Evolutionary conservation across 2,329 filamentous ascomycete genomes (phyloP).

Genomic region (Chaetomium sp.): DNA sequence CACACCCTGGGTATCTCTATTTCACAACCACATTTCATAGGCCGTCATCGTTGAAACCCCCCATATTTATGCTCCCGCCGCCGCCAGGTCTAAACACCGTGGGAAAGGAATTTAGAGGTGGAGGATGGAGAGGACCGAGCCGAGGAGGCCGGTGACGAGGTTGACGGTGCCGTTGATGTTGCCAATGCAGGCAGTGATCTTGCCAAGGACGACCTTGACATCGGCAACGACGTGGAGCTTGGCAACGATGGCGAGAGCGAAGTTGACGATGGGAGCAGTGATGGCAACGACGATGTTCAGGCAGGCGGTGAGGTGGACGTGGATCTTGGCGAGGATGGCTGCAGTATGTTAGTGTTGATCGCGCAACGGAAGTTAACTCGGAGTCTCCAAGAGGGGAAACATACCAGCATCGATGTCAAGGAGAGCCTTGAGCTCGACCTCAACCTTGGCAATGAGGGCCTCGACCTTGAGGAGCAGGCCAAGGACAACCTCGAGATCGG

Average conservation of each 20-base stretch:
- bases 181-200: constrained; percentile 1
- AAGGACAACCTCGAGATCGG: constrained; percentile 12
- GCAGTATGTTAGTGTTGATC: background rate
- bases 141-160: background rate
- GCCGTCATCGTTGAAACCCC: no score
- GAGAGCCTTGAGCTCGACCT: constrained; percentile 8
- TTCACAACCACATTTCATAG: no score
- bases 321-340: constrained; percentile 10
- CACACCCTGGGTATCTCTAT: background rate
- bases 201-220: constrained; percentile 3
- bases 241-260: constrained; percentile 8
- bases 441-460: constrained; percentile 8
- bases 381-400: background rate
- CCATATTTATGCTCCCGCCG: no score
- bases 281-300: constrained; percentile 6
- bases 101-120: constrained; percentile 1
- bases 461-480: constrained; percentile 8
- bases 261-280: constrained; percentile 1
- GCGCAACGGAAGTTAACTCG: background rate
- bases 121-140: constrained; percentile 1
- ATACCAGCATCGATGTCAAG: constrained; percentile 10
- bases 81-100: no score
- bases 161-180: background rate
- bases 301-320: constrained; percentile 4
- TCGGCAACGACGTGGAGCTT: background rate